Percentiles rank a stretch among this genome's conserved stretches.
phyloP scores from a whole-genome alignment of 1,284 basidiomycete species.

The Gymnopus androsaceus region DNA sequence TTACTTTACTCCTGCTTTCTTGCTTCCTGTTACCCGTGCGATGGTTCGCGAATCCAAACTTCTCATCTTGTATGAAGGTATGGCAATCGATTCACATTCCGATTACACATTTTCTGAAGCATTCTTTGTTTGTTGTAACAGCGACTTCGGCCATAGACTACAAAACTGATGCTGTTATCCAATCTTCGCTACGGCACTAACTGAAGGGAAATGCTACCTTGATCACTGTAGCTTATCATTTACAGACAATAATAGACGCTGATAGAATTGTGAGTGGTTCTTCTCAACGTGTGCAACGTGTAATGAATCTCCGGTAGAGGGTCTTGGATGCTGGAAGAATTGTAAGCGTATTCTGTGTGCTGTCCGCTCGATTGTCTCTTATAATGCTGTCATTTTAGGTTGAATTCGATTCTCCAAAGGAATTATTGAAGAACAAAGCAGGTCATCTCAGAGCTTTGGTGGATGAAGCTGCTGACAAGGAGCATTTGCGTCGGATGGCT shows the following conservation, averaged over 20 bases:
- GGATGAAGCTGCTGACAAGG: slow-evolving; percentile 41
- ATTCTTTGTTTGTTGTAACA: background rate
- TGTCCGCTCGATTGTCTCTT: background rate
- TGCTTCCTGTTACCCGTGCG: slow-evolving; percentile 37
- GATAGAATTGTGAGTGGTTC: slow-evolving; percentile 14
- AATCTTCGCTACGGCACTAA: slow-evolving; percentile 12
- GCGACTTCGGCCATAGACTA: slow-evolving; percentile 26
- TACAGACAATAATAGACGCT: slow-evolving; percentile 16
- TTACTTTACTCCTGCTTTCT: slow-evolving; percentile 40
- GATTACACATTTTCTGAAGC: background rate
- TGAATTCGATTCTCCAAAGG: slow-evolving; percentile 50
- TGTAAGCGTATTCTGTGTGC: slow-evolving; percentile 9
- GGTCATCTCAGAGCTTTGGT: slow-evolving; percentile 51
- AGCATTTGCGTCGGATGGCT: slow-evolving; percentile 29
- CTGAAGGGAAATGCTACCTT: slow-evolving; percentile 12
- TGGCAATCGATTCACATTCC: slow-evolving; percentile 7
- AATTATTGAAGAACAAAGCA: slow-evolving; percentile 46
- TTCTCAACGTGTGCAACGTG: background rate
- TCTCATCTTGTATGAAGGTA: slow-evolving; percentile 41
- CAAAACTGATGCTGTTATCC: slow-evolving; percentile 12
- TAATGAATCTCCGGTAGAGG: slow-evolving; percentile 5
- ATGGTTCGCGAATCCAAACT: slow-evolving; percentile 43
- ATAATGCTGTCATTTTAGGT: slow-evolving; percentile 22
- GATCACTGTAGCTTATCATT: slow-evolving; percentile 14
- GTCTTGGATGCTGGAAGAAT: slow-evolving; percentile 17